phyloP scores from a whole-genome alignment of 2,329 filamentous ascomycete genomes.

The Pseudocercospora fuligena region DNA sequence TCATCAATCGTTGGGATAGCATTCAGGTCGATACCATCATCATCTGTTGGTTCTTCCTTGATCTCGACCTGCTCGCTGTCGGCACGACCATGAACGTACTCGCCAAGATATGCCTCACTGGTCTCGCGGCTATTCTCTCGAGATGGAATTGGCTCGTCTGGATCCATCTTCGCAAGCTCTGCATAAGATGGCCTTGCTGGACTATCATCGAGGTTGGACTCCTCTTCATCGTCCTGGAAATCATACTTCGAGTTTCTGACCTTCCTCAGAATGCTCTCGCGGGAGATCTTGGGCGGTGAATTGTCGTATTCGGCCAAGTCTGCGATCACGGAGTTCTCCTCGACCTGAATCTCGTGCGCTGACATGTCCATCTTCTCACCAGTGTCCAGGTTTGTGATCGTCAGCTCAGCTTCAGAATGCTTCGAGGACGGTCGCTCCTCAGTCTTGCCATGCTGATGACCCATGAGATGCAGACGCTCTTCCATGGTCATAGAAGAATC shows the following conservation, averaged over 20 bases:
- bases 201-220: slow-evolving; percentile 45
- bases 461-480: slow-evolving; percentile 85
- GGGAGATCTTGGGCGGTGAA: slow-evolving; percentile 76
- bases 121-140: slow-evolving; percentile 65
- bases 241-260: slow-evolving; percentile 70
- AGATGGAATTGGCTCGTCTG: slow-evolving; percentile 87
- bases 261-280: slow-evolving; percentile 89
- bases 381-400: slow-evolving; percentile 38
- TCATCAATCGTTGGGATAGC: slow-evolving; percentile 56
- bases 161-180: slow-evolving; percentile 68
- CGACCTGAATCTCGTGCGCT: slow-evolving; percentile 29
- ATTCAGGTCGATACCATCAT: slow-evolving; percentile 69
- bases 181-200: slow-evolving; percentile 43
- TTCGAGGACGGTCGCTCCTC: slow-evolving; percentile 31
- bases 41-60: slow-evolving; percentile 63
- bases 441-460: slow-evolving; percentile 42
- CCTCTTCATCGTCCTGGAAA: slow-evolving; percentile 50
- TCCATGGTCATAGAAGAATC: slow-evolving; percentile 77
- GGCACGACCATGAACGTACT: slow-evolving; percentile 53
- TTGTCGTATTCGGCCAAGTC: slow-evolving; percentile 42
- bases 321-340: slow-evolving; percentile 43
- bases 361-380: slow-evolving; percentile 32
- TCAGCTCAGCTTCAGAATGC: slow-evolving; percentile 32
- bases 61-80: slow-evolving; percentile 72
- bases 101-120: slow-evolving; percentile 29